These are phyloP conservation scores for Penicillium fuscoglaucum DNA, from an alignment of 2,329 filamentous ascomycete species.

Conservation along the genomic window DNA sequence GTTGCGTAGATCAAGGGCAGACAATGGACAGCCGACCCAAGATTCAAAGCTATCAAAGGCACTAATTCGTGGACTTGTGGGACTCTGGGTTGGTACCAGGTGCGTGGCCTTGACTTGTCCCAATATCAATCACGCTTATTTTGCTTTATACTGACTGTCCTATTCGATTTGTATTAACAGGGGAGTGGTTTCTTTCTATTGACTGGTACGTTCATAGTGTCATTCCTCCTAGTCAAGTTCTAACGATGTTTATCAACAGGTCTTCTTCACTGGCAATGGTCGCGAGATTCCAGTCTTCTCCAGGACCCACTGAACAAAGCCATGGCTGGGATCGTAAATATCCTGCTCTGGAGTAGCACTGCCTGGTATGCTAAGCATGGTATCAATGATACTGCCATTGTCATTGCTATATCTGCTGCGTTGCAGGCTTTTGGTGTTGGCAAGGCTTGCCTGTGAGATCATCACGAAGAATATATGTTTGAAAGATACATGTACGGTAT, in stretches of 20 bases:
- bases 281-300: slow-evolving; percentile 21
- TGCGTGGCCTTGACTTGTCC: slow-evolving; percentile 4
- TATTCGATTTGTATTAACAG: slow-evolving; percentile 7
- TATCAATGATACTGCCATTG: slow-evolving; percentile 25
- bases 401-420: slow-evolving; percentile 24
- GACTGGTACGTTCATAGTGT: slow-evolving; percentile 16
- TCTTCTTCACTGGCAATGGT: slow-evolving; percentile 33
- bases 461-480: not conserved
- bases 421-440: slow-evolving; percentile 28
- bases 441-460: slow-evolving; percentile 9
- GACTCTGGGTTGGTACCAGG: slow-evolving; percentile 32
- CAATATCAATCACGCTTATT: not conserved
- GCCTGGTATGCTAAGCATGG: slow-evolving; percentile 34
- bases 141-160: not conserved
- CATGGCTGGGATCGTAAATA: slow-evolving; percentile 30
- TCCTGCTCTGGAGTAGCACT: slow-evolving; percentile 31
- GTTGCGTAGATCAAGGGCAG: slow-evolving; percentile 19
- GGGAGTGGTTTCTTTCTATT: slow-evolving; percentile 30
- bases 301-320: slow-evolving; percentile 32
- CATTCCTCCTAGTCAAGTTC: not conserved
- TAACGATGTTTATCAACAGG: slow-evolving; percentile 10
- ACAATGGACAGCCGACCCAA: slow-evolving; percentile 27
- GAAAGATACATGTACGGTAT: not conserved
- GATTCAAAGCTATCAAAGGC: slow-evolving; percentile 25
- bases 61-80: slow-evolving; percentile 25